Evolutionary conservation across 2,329 filamentous ascomycete genomes (phyloP).

Genomic region (Ophiostoma novo-ulmi): DNA sequence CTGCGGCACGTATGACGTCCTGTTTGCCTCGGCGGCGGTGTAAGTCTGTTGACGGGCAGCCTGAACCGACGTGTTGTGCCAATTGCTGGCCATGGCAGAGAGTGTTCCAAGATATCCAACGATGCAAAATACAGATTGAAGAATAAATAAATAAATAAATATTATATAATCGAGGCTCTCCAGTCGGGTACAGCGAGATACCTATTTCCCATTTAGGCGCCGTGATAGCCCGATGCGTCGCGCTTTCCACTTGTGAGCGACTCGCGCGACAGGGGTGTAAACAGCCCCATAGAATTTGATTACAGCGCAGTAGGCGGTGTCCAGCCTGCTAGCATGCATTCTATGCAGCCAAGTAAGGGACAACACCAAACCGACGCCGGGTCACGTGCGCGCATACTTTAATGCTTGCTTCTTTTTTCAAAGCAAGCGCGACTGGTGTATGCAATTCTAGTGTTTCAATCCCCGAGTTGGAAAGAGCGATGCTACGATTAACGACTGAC

Average conservation of each 20-base stretch:
- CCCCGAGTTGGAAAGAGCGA: not conserved
- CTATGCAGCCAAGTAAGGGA: not conserved
- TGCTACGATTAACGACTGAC: not conserved
- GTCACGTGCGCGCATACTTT: slow-evolving; percentile 20
- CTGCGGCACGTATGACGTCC: not conserved
- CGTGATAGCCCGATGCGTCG: not conserved
- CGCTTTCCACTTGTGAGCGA: not conserved
- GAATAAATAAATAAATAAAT: not conserved
- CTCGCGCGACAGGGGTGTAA: slow-evolving; percentile 5
- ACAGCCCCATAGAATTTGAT: slow-evolving; percentile 15
- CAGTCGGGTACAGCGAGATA: too few relatives aligned
- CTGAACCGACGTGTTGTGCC: slow-evolving; percentile 27
- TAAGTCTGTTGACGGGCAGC: slow-evolving; percentile 18
- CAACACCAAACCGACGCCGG: slow-evolving; percentile 23
- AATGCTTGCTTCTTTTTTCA: not conserved
- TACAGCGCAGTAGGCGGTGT: not conserved
- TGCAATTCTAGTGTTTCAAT: not conserved
- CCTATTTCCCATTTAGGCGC: not conserved
- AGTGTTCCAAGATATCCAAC: not conserved
- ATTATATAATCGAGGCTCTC: too few relatives aligned
- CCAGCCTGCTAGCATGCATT: too few relatives aligned
- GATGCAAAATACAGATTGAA: not conserved
- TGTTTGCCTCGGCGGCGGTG: not conserved
- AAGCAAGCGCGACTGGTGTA: not conserved
- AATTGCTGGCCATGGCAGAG: not conserved